Base-by-base conservation (phyloP, 2,329 filamentous ascomycete genomes). In the Penicillium digitatum region DNA sequence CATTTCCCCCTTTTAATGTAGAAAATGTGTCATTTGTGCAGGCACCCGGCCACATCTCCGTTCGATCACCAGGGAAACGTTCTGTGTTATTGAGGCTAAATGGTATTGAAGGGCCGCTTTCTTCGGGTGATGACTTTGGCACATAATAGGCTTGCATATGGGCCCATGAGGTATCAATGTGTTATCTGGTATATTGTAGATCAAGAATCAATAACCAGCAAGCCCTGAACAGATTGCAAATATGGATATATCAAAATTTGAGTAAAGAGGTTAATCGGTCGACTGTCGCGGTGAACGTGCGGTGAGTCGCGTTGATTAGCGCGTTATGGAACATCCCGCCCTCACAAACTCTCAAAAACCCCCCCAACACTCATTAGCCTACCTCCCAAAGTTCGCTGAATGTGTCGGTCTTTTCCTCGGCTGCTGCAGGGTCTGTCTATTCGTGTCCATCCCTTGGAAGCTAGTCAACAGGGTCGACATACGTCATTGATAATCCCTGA, bases 371-470 rank as follows among this genome's bases (percentile, higher is more conserved):
- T 49, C 46, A 18, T 35, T 37, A 35, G 38, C 34, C 29, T 29
- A 42, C 34, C 29, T 24, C 52, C 51, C 26, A 50, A 48, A 57
- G 43, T 35, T 52, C 59, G 60, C 69, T 71, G 70, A 56, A 73
- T 73, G 71, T 70, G 62, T 64, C 47, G 61, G 49, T 56, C 54
- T 56, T 54, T 59, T 50, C 43, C 54, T 49, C 59, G 58, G 49
- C 59, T 62, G 49, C 62, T 62, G 61, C 62, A 61, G 60, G 66
- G 62, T 52, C 58, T 59, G 55, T 59, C 58, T 57, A 51, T 62
- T 54, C 67, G 73, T 74, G 66, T 62, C 65, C 57, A 62, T 58
- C 40, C 57, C 57, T 55, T 55, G 61, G 64, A 64, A 64, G 63
- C 59, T 62, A 57, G 61, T 54, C 54, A 48, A 39, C 49, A 45